Percentiles rank a stretch among this genome's conserved stretches.
phyloP scores from a whole-genome alignment of 306 rosid species.

The Rosa rugosa region DNA sequence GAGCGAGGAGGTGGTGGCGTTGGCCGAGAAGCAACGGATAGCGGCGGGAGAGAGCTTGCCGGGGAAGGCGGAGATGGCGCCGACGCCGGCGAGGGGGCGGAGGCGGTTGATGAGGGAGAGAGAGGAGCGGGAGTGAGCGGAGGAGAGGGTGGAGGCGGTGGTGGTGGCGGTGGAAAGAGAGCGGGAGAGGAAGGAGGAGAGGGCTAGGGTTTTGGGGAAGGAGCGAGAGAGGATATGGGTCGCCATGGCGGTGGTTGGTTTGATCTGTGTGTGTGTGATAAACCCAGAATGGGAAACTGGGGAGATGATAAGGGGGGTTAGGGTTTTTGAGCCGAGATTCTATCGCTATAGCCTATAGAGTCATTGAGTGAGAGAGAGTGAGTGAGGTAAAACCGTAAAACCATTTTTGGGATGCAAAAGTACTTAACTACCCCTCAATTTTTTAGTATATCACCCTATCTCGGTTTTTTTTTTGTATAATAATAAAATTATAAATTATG shows the following conservation, averaged over 20 bases:
- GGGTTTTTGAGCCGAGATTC: neutral
- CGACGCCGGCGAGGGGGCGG: constrained; percentile 59
- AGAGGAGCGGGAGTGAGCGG: constrained; percentile 32
- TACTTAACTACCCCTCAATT: no score
- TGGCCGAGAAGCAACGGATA: constrained; percentile 53
- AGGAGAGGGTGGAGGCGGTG: constrained; percentile 24
- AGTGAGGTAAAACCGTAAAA: no score
- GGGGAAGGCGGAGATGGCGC: constrained; percentile 23
- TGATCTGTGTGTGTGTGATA: constrained; percentile 2
- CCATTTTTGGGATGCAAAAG: no score
- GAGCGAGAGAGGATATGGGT: constrained; percentile 51
- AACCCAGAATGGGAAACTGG: constrained; percentile 29
- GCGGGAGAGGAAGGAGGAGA: constrained; percentile 49
- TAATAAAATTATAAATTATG: no score
- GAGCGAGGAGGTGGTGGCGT: constrained; percentile 83
- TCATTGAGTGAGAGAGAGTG: no score
- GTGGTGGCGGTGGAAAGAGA: constrained; percentile 44
- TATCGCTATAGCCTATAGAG: neutral
- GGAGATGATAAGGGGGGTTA: constrained; percentile 22
- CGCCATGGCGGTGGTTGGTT: constrained; percentile 54
- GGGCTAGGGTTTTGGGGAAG: constrained; percentile 55
- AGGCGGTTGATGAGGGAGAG: constrained; percentile 53
- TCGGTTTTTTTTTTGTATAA: no score
- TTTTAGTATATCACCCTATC: no score
- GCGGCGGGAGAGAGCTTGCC: constrained; percentile 20